Evolutionary conservation across 2,329 filamentous ascomycete species (phyloP), one percentile per base, ranked within the genome.

Genomic region (Aureobasidium sp.): DNA sequence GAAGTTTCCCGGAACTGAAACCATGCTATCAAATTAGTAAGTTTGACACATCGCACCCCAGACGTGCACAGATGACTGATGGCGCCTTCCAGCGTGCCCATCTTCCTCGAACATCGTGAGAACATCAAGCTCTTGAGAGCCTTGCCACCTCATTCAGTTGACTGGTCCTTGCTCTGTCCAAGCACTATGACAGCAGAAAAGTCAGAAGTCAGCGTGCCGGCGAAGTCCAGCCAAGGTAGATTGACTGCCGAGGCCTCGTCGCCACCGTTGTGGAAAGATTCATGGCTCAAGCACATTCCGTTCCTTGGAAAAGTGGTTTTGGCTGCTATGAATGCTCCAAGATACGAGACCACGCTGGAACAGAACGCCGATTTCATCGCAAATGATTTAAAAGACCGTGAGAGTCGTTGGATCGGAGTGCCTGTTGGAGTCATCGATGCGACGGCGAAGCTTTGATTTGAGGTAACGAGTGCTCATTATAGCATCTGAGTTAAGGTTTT

Each of bases 361-460:
- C 71, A 75, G 61, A 73, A 74, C 62, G 76, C 76, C 2, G 76
- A 77, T n/a, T 75, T 78, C 51, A 70, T 79, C 47, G 75, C 75
- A 13, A 69, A 66, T 48, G 76, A 78, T 67, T 67, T 78, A 48
- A 73, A 71, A 62, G 68, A 37, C 36, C 56, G 50, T 1, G 66
- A 70, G 44, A 70, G 69, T 27, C 64, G 66, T 47, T 76, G 72
- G 68, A 68, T 69, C 60, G 73, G 74, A 29, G 68, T 64, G 52
- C 70, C 66, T 23, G 76, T 77, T 2, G 74, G 73, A 20, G 63
- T 76, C 32, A 76, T 74, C 55, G 68, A 73, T 60, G 64, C 29
- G 37, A 67, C 32, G 32, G 61, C 53, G 41, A 62, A 39, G 13
- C 26, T 23, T 20, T 20, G 20, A 20, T 20, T 20, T 20, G 20